phyloP scores from a whole-genome alignment of 495 filamentous ascomycete genomes.

The Penicillium ochrochloron region DNA sequence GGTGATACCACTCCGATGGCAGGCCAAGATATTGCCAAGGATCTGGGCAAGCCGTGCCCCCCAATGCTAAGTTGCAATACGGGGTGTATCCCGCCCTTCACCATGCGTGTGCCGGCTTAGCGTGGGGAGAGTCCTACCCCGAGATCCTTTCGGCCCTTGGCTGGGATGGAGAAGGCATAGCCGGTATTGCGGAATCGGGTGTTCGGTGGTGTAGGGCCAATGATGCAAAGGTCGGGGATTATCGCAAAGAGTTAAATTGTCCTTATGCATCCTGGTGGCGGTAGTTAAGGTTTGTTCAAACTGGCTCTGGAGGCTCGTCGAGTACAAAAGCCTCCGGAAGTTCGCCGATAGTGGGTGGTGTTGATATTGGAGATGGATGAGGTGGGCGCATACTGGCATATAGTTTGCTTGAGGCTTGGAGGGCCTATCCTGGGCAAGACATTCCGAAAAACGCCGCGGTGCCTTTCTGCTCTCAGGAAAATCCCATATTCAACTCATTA shows the following conservation, averaged over 20 bases:
- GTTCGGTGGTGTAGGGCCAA: constrained; percentile 22
- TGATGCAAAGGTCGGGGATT: constrained; percentile 8
- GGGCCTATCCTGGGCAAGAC: neutral
- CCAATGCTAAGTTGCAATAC: constrained; percentile 20
- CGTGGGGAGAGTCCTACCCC: constrained; percentile 17
- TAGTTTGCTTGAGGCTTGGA: neutral
- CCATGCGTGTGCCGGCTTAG: constrained; percentile 24
- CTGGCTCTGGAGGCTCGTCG: neutral
- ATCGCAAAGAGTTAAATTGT: neutral
- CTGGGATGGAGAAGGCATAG: constrained; percentile 9
- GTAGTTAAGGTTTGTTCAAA: neutral
- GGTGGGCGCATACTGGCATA: neutral
- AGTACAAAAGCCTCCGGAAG: neutral
- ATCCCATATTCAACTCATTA: neutral
- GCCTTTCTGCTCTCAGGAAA: neutral
- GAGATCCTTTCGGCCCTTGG: constrained; percentile 28
- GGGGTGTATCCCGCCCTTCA: constrained; percentile 16
- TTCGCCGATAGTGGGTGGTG: constrained; percentile 1
- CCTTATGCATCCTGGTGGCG: neutral
- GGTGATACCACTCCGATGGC: constrained; percentile 16
- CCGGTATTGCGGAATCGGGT: constrained; percentile 16
- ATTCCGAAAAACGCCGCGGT: neutral
- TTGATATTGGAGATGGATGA: neutral
- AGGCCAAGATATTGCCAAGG: constrained; percentile 31
- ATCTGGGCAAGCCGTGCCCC: constrained; percentile 18